Evolutionary conservation across 306 rosid genomes (phyloP), one percentile per base, ranked within the genome.

Genomic region (Purshia tridentata): DNA sequence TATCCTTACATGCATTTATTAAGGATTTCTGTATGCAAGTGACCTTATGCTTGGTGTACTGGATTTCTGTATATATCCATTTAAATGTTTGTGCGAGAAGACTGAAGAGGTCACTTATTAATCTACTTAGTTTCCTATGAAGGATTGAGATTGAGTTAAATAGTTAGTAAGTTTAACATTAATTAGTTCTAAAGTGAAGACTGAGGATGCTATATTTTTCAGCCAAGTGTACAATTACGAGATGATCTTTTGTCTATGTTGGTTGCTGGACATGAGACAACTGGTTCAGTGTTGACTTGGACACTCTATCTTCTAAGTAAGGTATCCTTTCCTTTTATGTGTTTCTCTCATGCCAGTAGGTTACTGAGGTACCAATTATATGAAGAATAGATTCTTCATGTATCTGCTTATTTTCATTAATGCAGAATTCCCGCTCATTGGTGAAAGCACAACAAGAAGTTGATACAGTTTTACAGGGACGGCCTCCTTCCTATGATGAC

Each of bases 191-290:
- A 15, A 70, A 46, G 56, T 61, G 18, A 60, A 77, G 73, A 42
- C 62, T 72, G 42, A 70, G 42, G 54, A 55, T 6, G 16, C 65
- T 55, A 69, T 47, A 20, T 72, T 70, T 53, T 76, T 65, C 72
- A 90, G 97, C 86, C 96, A 53, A 91, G 99, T 81, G 85, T 81
- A 69, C 97, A 94, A 75, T 77, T 91, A 73, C 90, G 96, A 69
- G 96, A 94, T 67, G 99, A 94, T 81, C 97, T 94, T 72, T 82
- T 94, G 84, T 94, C 96, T 47, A 81, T 94, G 78, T 78, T 94
- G 78, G 97, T 94, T 75, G 99, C 99, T 70, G 99, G 99, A 65
- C 99, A 91, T 46, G 97, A 94, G 84, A 94, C 95, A 12, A 91
- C 97, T 57, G 98, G 95, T 72, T 94, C 96, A 10, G 96, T 94